Conservation (phyloP, 2,329 filamentous ascomycete genomes). For the Teratosphaeriaceae sp. region DNA sequence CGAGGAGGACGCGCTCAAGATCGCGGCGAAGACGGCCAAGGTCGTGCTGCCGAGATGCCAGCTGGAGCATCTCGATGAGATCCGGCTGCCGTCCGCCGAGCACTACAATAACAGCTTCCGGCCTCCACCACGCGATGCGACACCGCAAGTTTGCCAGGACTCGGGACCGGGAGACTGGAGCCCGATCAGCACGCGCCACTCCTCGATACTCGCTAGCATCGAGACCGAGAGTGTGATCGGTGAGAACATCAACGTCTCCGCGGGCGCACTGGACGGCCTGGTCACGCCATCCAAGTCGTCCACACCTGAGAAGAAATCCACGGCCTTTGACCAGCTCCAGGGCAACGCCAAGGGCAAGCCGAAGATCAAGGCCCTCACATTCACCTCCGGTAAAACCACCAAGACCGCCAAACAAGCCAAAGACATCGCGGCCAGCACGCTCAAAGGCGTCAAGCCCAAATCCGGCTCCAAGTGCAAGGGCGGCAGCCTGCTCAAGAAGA, state of each 20-base stretch:
- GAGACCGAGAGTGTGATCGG: conserved; percentile 15
- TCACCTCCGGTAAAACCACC: neutral
- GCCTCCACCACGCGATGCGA: conserved; percentile 13
- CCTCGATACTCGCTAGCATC: conserved; percentile 21
- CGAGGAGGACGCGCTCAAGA: conserved; percentile 38
- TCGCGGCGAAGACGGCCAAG: conserved; percentile 26
- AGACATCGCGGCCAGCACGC: conserved; percentile 9
- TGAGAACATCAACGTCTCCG: conserved; percentile 18
- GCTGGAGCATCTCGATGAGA: conserved; percentile 11
- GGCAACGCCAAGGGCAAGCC: conserved; percentile 2
- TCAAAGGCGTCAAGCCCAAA: conserved; percentile 22
- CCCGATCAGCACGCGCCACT: conserved; percentile 14
- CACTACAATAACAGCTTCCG: conserved; percentile 28
- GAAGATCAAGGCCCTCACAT: no score
- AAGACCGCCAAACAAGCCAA: conserved; percentile 7
- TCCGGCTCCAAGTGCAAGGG: conserved; percentile 10
- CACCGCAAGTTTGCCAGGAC: neutral
- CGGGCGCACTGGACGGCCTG: conserved; percentile 13
- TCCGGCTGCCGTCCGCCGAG: conserved; percentile 13
- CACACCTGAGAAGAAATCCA: conserved; percentile 15
- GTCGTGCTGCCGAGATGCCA: conserved; percentile 11
- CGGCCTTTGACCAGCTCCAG: conserved; percentile 7
- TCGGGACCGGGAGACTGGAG: conserved; percentile 11
- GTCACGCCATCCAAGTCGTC: conserved; percentile 29
- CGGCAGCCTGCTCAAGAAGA: conserved; percentile 11